phyloP scores from a whole-genome alignment of 1,139 yeast genomes.

The Debaryomyces psychrophilus region DNA sequence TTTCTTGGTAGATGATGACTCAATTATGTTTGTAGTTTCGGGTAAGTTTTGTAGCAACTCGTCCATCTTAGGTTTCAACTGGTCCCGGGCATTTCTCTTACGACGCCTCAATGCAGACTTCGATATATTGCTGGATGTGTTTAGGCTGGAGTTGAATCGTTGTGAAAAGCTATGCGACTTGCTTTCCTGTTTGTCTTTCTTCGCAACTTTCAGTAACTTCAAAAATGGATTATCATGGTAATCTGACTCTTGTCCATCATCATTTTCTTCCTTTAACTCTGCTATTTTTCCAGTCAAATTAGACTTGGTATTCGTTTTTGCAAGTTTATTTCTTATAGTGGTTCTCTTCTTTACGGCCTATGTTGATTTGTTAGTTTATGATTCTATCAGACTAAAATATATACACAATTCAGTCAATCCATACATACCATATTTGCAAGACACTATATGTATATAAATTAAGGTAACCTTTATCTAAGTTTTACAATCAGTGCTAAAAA shows the following conservation, averaged over 20 bases:
- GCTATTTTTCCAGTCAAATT: slow-evolving; percentile 30
- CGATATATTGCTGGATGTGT: slow-evolving; percentile 50
- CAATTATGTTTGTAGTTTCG: slow-evolving; percentile 24
- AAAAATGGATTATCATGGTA: slow-evolving; percentile 55
- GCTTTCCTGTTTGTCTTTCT: slow-evolving; percentile 53
- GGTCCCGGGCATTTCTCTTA: slow-evolving; percentile 63
- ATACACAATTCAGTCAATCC: not conserved
- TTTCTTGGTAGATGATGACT: slow-evolving; percentile 8
- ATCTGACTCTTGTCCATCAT: slow-evolving; percentile 14
- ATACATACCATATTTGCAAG: slow-evolving; percentile 5
- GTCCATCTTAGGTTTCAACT: slow-evolving; percentile 65
- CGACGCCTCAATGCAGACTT: slow-evolving; percentile 68
- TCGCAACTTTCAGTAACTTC: slow-evolving; percentile 55
- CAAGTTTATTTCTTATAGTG: slow-evolving; percentile 39
- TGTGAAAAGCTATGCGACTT: slow-evolving; percentile 36
- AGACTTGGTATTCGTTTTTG: slow-evolving; percentile 23
- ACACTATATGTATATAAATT: not conserved
- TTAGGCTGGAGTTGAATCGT: slow-evolving; percentile 31
- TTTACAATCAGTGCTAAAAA: not conserved
- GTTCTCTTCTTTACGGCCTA: slow-evolving; percentile 45
- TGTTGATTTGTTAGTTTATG: slow-evolving; percentile 20
- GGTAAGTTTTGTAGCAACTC: slow-evolving; percentile 61
- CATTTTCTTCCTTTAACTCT: slow-evolving; percentile 28
- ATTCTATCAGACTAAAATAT: not conserved
- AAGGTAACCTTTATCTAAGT: not conserved